Evolutionary conservation across 495 filamentous ascomycete genomes (phyloP), one percentile per base, ranked within the genome.

Genomic region (Penicillium alfredii): DNA sequence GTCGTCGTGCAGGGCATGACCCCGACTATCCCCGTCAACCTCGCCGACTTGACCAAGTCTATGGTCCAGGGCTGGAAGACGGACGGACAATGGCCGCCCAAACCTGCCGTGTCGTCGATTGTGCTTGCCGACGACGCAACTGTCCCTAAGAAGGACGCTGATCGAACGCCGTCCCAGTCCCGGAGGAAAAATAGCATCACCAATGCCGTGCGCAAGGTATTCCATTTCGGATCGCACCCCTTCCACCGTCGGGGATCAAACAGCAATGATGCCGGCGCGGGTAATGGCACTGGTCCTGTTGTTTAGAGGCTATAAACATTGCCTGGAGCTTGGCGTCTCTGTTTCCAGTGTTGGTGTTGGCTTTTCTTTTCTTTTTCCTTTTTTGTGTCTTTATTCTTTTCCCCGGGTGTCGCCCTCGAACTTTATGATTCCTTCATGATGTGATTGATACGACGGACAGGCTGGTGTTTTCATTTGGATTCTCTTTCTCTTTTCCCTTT

Each of bases 1-100:
- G 78, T 94, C 33, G 74, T 96, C 23, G 48, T 86, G 4, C 78
- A 92, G 47, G 72, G 72, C 11, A 72, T 86, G 40, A 81, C 85
- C 1, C 89, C 92, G 0, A 78, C 78, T 1, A 78, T 93, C 7
- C 92, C 92, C 10, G 81, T 98, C 40, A 94, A 94, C 49, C 75
- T 98, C 4, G 58, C 69, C 21, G 84, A 93, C 50, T 73, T 96
- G 53, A 78, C 82, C 14, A 72, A 78, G n/a, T 75, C 84, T 18
- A 81, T 90, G 49, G 88, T 97, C 2, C 73, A 81, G 25, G 92
- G 92, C 20, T 97, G 92, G 92, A 90, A 93, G 58, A 73, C 82
- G 27, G 88, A 93, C 52, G 92, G 88, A 12, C 83, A 94, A 53
- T 98, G 92, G 92, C 92, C 92, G 2, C 86, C 90, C 12, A 82